These are phyloP conservation scores for Phytopythium cucurbitacearum DNA, from an alignment of 352 stramenopile genomes.

Conservation along the genomic window DNA sequence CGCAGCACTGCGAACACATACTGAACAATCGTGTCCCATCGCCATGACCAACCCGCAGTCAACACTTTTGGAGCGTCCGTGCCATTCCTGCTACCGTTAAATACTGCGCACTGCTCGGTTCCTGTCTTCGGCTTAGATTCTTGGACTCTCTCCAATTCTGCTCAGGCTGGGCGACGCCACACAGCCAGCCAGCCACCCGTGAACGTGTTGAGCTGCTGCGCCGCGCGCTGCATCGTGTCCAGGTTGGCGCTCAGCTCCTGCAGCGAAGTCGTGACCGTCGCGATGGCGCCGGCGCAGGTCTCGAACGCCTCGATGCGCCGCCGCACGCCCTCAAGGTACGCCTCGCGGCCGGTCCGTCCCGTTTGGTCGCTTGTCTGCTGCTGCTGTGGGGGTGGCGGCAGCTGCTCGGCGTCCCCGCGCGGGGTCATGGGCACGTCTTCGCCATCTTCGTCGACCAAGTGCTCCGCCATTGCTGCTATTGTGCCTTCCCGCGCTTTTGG, in stretches of 20 bases:
- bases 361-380: conserved; percentile 10
- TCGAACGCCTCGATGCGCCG: conserved; percentile 62
- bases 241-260: conserved; percentile 63
- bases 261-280: conserved; percentile 46
- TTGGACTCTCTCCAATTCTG: not conserved
- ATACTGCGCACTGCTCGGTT: conserved; percentile 8
- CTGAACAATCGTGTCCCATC: no score
- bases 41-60: not conserved
- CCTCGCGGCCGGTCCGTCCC: conserved; percentile 17
- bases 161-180: conserved; percentile 43
- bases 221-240: conserved; percentile 55
- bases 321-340: conserved; percentile 40
- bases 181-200: conserved; percentile 67
- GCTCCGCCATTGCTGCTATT: no score
- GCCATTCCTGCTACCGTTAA: conserved; percentile 5
- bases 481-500: no score
- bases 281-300: conserved; percentile 48
- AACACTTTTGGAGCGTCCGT: no score
- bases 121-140: not conserved
- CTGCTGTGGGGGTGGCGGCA: not conserved
- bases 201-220: conserved; percentile 72
- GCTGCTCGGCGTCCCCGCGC: no score
- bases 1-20: no score
- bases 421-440: no score
- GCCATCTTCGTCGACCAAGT: no score